Evolutionary conservation across 768 basidiomycete genomes (phyloP).

Genomic region (Boletellus ananiceps): DNA sequence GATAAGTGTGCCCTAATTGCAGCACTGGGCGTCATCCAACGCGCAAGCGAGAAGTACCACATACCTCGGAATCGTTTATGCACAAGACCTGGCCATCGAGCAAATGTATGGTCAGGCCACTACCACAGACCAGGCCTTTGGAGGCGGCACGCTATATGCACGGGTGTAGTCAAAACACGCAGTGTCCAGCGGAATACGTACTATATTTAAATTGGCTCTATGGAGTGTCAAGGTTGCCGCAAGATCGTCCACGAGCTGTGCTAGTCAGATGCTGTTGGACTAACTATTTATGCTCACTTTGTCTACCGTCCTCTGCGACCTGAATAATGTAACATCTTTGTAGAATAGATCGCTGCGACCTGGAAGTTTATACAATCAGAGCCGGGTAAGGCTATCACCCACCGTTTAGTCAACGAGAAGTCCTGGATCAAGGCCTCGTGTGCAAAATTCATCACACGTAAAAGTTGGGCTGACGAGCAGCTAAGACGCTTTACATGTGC

Average conservation of each 20-base stretch:
- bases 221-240: slow-evolving; percentile 76
- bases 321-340: slow-evolving; percentile 76
- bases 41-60: not conserved
- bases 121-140: slow-evolving; percentile 82
- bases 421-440: slow-evolving; percentile 59
- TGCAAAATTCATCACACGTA: slow-evolving; percentile 61
- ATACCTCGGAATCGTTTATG: slow-evolving; percentile 57
- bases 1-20: slow-evolving; percentile 63
- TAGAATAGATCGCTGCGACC: slow-evolving; percentile 80
- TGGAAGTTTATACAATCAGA: slow-evolving; percentile 4
- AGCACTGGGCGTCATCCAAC: not conserved
- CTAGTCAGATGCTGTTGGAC: not conserved
- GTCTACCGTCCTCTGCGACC: slow-evolving; percentile 74
- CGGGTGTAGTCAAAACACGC: slow-evolving; percentile 6
- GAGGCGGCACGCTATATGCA: slow-evolving; percentile 70
- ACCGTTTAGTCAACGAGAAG: slow-evolving; percentile 65
- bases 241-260: slow-evolving; percentile 84
- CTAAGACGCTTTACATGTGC: not conserved
- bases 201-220: slow-evolving; percentile 77
- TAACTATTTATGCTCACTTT: slow-evolving; percentile 39
- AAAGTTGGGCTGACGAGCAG: slow-evolving; percentile 53
- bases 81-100: slow-evolving; percentile 47
- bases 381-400: slow-evolving; percentile 2
- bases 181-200: slow-evolving; percentile 24
- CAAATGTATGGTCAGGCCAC: slow-evolving; percentile 55